Evolutionary conservation across 1,284 basidiomycete genomes (phyloP), one percentile per base, ranked within the genome.

Genomic region (Fistulinella cinereoalba): DNA sequence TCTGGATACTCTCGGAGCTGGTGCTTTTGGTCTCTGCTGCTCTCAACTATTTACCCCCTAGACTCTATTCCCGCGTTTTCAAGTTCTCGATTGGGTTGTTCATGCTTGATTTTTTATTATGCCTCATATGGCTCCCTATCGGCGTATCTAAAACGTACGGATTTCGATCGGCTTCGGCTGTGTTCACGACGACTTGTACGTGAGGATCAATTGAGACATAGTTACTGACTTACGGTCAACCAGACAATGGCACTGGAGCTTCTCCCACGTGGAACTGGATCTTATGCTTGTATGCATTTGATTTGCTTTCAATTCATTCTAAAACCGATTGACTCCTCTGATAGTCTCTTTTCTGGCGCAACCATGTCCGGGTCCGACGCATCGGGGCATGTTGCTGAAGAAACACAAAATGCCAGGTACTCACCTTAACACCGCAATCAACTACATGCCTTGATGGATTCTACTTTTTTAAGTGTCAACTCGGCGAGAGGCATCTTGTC

Each of bases 281-380:
- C 9, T 65, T 92, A 25, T 89, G 84, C 4, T 86, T 89, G 86
- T 87, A 57, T 44, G 76, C n/a, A n/a, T n/a, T n/a, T n/a, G n/a
- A n/a, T n/a, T n/a, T 56, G 31, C 31, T 32, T 16, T 39, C 43
- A 6, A 37, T 41, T 15, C n/a, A 28, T 33, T 12, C 11, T 19
- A 12, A 24, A 15, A 24, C 32, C 11, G 0, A 4, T 34, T 19
- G 21, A 33, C 39, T 27, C 13, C 54, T 22, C 58, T 53, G 44
- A 21, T 45, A 90, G 88, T 73, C 71, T 93, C 15, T 92, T 89
- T 64, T 86, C 88, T 1, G 82, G 88, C 2, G 88, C 88, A 11
- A 88, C 84, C 0, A 70, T 93, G 70, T 91, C 86, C 12, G 91
- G 91, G 3, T 93, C 92, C 56, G 91, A 92, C 64, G 90, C 90